Evolutionary conservation across 352 stramenopile genomes (phyloP).

Genomic region (Aphanomyces stellatus): DNA sequence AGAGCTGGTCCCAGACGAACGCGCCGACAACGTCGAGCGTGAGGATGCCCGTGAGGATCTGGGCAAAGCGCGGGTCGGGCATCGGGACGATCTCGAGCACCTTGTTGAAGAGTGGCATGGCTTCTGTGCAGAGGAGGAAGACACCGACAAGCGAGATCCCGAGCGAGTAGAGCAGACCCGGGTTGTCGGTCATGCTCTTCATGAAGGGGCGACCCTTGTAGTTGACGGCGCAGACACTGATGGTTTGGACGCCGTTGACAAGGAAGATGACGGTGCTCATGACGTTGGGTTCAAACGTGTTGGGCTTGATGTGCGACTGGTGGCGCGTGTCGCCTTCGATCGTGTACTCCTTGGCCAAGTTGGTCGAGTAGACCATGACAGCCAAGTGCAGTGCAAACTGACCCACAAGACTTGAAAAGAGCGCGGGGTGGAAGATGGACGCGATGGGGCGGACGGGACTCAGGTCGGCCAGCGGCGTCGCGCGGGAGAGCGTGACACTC

Average conservation of each 20-base stretch:
- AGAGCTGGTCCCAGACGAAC: constrained; percentile 82
- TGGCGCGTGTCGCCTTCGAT: constrained; percentile 65
- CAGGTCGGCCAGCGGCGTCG: constrained; percentile 91
- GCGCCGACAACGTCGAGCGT: constrained; percentile 78
- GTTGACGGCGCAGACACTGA: constrained; percentile 99
- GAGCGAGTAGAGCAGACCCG: constrained; percentile 89
- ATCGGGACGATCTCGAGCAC: constrained; percentile 89
- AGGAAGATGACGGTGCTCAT: constrained; percentile 99
- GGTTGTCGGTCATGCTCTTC: constrained; percentile 96
- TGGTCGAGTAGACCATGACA: constrained; percentile 89
- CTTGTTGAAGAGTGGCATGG: constrained; percentile 88
- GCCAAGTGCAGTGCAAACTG: constrained; percentile 95
- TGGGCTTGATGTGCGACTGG: constrained; percentile 49
- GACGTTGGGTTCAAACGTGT: constrained; percentile 95
- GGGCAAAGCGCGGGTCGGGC: constrained; percentile 77
- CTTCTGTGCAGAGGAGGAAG: constrained; percentile 88
- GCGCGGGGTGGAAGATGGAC: constrained; percentile 92
- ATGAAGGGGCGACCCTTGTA: constrained; percentile 98
- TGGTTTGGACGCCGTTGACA: constrained; percentile 88
- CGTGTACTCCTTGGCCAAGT: constrained; percentile 87
- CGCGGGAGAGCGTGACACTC: constrained; percentile 81
- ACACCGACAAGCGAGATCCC: constrained; percentile 77
- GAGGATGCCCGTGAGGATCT: constrained; percentile 68
- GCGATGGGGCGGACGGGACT: constrained; percentile 88
- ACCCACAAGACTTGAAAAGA: constrained; percentile 91